A percentile compares a stretch with the other conserved stretches of the same genome.
phyloP scores from a whole-genome alignment of 208 protist species.

The Angomonas deanei region DNA sequence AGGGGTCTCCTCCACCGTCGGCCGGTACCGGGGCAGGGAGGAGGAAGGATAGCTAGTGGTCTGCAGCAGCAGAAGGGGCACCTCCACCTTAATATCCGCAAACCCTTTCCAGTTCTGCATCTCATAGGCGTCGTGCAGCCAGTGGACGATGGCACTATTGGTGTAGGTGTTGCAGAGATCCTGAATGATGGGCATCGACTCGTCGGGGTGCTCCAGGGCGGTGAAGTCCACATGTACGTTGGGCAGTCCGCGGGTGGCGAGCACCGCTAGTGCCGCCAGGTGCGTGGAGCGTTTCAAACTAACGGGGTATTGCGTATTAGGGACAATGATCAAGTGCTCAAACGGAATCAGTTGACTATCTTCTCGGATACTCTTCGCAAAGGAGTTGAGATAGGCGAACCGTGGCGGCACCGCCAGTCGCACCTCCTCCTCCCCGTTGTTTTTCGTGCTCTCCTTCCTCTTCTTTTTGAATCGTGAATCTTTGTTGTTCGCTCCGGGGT shows the following conservation, averaged over 20 bases:
- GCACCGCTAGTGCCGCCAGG: slow-evolving; percentile 72
- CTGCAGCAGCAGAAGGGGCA: slow-evolving; percentile 75
- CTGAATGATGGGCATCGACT: slow-evolving; percentile 75
- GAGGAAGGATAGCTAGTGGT: slow-evolving; percentile 49
- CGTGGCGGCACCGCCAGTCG: background rate
- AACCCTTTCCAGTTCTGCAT: slow-evolving; percentile 85
- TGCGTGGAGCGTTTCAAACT: slow-evolving; percentile 71
- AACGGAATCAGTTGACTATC: slow-evolving; percentile 75
- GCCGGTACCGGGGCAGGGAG: slow-evolving; percentile 7
- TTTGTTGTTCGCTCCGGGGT: slow-evolving; percentile 1
- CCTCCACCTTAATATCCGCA: slow-evolving; percentile 42
- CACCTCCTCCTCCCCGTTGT: background rate
- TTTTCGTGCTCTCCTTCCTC: background rate
- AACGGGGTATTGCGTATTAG: slow-evolving; percentile 82
- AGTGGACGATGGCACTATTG: slow-evolving; percentile 80
- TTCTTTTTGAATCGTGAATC: background rate
- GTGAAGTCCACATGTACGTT: slow-evolving; percentile 85
- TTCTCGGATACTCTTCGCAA: slow-evolving; percentile 52
- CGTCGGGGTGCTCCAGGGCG: slow-evolving; percentile 82
- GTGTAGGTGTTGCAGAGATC: slow-evolving; percentile 69
- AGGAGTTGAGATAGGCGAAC: slow-evolving; percentile 64
- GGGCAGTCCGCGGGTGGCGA: slow-evolving; percentile 62
- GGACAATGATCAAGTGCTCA: slow-evolving; percentile 82
- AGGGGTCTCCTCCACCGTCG: background rate
- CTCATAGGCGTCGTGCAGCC: slow-evolving; percentile 84